A percentile compares a stretch with the other conserved stretches of the same genome.
These are phyloP conservation scores for Cinnamomum micranthum DNA, from an alignment of 164 flowering plant species.

Conservation along the genomic window DNA sequence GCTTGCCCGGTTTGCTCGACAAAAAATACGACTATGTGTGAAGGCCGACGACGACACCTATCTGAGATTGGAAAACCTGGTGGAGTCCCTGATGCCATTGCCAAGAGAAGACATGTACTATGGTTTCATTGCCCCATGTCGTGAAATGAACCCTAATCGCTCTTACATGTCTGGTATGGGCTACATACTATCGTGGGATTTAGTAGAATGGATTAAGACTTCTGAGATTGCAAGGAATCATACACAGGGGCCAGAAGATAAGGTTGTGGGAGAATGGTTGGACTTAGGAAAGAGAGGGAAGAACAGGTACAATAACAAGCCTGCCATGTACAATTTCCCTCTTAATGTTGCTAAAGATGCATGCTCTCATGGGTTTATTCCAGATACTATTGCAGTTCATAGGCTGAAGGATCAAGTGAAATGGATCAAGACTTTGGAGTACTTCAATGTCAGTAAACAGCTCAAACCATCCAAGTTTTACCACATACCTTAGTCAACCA, in stretches of 20 bases:
- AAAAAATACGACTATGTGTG: constrained; percentile 18
- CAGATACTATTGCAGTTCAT: constrained; percentile 24
- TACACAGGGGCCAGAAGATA: constrained; percentile 10
- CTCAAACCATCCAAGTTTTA: constrained; percentile 14
- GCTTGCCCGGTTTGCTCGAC: constrained; percentile 43
- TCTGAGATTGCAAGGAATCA: constrained; percentile 10
- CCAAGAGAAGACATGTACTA: constrained; percentile 17
- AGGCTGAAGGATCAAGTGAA: constrained; percentile 18
- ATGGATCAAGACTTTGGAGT: constrained; percentile 17
- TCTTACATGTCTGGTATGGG: constrained; percentile 19
- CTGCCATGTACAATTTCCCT: constrained; percentile 24
- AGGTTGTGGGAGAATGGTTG: constrained; percentile 11
- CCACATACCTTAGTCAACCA: constrained; percentile 3
- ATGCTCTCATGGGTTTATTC: constrained; percentile 19
- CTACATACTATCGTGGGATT: constrained; percentile 16
- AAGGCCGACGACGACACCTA: constrained; percentile 19
- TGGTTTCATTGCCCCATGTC: constrained; percentile 13
- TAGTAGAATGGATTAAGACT: constrained; percentile 11
- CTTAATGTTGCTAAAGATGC: neutral
- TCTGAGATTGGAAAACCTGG: constrained; percentile 7
- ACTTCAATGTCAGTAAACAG: constrained; percentile 20
- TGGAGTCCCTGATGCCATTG: constrained; percentile 7
- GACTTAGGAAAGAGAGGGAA: constrained; percentile 3
- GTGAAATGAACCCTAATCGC: neutral
- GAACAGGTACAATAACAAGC: constrained; percentile 11